Base-by-base conservation (phyloP, 208 protist genomes). In the Herpetomonas muscarum region DNA sequence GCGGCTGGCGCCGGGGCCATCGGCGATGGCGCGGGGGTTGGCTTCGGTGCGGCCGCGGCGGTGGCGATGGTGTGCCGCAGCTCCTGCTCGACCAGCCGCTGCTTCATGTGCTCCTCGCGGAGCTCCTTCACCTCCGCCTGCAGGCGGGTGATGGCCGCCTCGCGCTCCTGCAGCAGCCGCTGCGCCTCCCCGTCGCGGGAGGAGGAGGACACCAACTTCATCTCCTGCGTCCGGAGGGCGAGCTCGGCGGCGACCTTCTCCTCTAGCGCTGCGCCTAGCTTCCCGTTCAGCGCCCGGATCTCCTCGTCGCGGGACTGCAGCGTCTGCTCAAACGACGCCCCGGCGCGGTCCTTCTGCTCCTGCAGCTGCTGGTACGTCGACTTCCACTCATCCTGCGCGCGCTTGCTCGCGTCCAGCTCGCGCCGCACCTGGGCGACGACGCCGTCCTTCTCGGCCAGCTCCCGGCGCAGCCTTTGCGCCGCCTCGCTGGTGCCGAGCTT, bases 281-380 rank as follows among this genome's bases (percentile, higher is more conserved):
- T 71, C 10, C 61, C 57, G 4, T 48, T 67, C 19, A 69, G 39
- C 9, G 58, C 74, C 2, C 57, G 52, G 15, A 84, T 22, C 68
- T 89, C 85, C 24, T 61, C 76, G 6, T 92, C 81, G 25, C 76
- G 70, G 45, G 77, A 69, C 42, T 54, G 64, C 15, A 84, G 30
- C 3, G 66, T 42, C 21, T 65, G 64, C 55, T 92, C 66, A n/a
- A 74, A 61, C 15, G 63, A 65, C 37, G 70, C 51, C 10, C 63
- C 44, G 24, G 25, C 56, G 19, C 52, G 55, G 1, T 75, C 76
- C n/a, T 50, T 60, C 41, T 72, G 57, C 50, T 64, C 70, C 70
- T 81, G 73, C 37, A 79, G 60, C 52, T 85, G 64, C 21, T 75
- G 71, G 46, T 71, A 78, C 21, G 59, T 75, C 5, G 64, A 34